Evolutionary conservation across 768 basidiomycete species (phyloP).

Genomic region (Sutorius australiensis): DNA sequence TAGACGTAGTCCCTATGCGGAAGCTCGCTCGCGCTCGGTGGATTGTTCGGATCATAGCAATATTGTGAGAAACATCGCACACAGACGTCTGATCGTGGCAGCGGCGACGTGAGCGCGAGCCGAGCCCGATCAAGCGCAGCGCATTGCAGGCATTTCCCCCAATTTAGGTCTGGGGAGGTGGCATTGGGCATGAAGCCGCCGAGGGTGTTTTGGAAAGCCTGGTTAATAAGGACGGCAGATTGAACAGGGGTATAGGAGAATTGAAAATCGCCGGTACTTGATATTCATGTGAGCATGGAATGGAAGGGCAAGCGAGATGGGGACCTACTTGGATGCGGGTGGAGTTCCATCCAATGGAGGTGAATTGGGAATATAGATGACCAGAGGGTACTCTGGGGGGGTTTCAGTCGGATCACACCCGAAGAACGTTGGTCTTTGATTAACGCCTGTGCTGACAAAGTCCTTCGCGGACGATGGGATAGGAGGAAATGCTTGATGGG

Average conservation of each 20-base stretch:
- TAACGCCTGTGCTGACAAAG: slow-evolving; percentile 60
- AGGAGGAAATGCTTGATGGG: slow-evolving; percentile 63
- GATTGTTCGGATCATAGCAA: slow-evolving; percentile 57
- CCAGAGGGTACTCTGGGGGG: slow-evolving; percentile 57
- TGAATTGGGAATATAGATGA: slow-evolving; percentile 75
- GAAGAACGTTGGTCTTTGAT: slow-evolving; percentile 71
- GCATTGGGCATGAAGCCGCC: slow-evolving; percentile 60
- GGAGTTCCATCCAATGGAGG: slow-evolving; percentile 60
- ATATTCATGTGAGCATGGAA: slow-evolving; percentile 5
- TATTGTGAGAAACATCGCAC: slow-evolving; percentile 61
- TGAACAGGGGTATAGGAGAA: slow-evolving; percentile 57
- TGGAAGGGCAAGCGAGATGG: neutral
- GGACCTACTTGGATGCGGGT: slow-evolving; percentile 59
- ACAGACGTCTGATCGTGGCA: slow-evolving; percentile 43
- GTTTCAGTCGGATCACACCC: slow-evolving; percentile 57
- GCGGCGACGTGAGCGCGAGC: slow-evolving; percentile 33
- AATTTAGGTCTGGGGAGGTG: slow-evolving; percentile 51
- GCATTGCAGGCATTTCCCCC: slow-evolving; percentile 57
- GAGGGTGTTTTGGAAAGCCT: slow-evolving; percentile 52
- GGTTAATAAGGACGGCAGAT: slow-evolving; percentile 55
- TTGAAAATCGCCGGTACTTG: slow-evolving; percentile 54
- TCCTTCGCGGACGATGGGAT: slow-evolving; percentile 49
- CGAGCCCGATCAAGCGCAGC: slow-evolving; percentile 58
- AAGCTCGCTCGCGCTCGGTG: slow-evolving; percentile 45
- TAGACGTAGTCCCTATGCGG: slow-evolving; percentile 42